Percentiles rank a stretch among this genome's conserved stretches.
These are phyloP conservation scores for Entrophospora sp. DNA, from an alignment of 192 early-diverging fungal species.

Conservation along the genomic window DNA sequence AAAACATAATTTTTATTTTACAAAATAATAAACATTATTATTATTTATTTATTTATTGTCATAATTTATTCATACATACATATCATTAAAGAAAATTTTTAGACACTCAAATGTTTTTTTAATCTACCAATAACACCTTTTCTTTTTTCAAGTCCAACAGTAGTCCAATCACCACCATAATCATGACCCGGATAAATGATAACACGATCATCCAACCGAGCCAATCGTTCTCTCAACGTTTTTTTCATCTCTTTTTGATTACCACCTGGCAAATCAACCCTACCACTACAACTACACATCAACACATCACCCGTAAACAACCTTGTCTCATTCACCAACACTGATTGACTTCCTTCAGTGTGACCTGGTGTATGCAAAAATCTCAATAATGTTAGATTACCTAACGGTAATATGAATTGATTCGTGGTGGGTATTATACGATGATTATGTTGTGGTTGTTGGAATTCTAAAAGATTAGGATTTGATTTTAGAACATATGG, in stretches of 20 bases:
- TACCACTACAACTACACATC: slow-evolving; percentile 68
- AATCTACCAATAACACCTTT: slow-evolving; percentile 19
- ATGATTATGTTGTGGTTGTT: no score
- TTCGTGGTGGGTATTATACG: no score
- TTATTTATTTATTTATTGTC: no score
- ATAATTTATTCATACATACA: no score
- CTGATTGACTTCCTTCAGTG: slow-evolving; percentile 76
- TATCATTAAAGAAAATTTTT: no score
- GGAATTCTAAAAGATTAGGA: slow-evolving; percentile 46
- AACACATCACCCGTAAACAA: slow-evolving; percentile 79
- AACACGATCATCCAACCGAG: slow-evolving; percentile 45
- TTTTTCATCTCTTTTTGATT: slow-evolving; percentile 54
- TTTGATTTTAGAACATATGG: slow-evolving; percentile 57
- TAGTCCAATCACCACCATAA: slow-evolving; percentile 77
- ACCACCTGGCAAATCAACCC: slow-evolving; percentile 76
- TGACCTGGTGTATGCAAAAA: slow-evolving; percentile 92
- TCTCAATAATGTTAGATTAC: slow-evolving; percentile 40
- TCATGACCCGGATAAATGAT: slow-evolving; percentile 83
- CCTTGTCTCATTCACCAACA: slow-evolving; percentile 63
- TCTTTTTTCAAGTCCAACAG: slow-evolving; percentile 48
- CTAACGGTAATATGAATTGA: no score
- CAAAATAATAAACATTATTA: no score
- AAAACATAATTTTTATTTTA: no score
- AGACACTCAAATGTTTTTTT: no score
- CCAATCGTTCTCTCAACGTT: slow-evolving; percentile 55